These are phyloP conservation scores for Tephrocybe sp. DNA, from an alignment of 768 basidiomycete species.

Conservation along the genomic window DNA sequence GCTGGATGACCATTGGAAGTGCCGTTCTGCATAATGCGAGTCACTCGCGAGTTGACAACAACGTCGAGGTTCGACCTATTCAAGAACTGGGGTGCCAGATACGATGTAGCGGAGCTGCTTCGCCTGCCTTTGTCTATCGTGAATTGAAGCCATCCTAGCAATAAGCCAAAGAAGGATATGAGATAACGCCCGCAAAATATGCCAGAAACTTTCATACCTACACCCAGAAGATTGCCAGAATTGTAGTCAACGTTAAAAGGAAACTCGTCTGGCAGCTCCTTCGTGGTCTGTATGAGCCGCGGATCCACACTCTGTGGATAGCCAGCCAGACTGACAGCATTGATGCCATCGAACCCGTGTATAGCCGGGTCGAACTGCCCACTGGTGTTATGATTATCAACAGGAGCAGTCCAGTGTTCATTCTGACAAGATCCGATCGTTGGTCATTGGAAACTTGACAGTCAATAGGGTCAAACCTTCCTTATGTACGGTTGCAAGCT, in stretches of 20 bases:
- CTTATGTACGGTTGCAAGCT: background rate
- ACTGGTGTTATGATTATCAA: conserved; percentile 34
- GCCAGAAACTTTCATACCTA: conserved; percentile 13
- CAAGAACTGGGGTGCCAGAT: background rate
- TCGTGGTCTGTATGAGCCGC: conserved; percentile 25
- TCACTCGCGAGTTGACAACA: background rate
- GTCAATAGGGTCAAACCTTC: background rate
- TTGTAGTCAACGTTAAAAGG: conserved; percentile 27
- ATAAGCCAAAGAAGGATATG: background rate
- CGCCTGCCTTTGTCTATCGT: background rate
- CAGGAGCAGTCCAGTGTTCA: conserved; percentile 33
- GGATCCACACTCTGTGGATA: conserved; percentile 27
- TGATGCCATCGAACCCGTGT: conserved; percentile 32
- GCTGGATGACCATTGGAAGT: background rate
- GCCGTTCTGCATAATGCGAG: background rate
- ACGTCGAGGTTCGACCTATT: background rate
- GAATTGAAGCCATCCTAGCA: background rate
- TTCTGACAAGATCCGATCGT: conserved; percentile 22
- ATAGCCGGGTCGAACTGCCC: conserved; percentile 33
- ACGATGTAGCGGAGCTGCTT: background rate
- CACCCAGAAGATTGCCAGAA: conserved; percentile 24
- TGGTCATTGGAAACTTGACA: background rate
- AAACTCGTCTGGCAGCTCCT: conserved; percentile 19
- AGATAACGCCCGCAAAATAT: background rate
- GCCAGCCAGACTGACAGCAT: conserved; percentile 29